A percentile compares a stretch with the other conserved stretches of the same genome.
These are phyloP conservation scores for Penicillium brasilianum DNA, from an alignment of 2,329 filamentous ascomycete species.

Conservation along the genomic window DNA sequence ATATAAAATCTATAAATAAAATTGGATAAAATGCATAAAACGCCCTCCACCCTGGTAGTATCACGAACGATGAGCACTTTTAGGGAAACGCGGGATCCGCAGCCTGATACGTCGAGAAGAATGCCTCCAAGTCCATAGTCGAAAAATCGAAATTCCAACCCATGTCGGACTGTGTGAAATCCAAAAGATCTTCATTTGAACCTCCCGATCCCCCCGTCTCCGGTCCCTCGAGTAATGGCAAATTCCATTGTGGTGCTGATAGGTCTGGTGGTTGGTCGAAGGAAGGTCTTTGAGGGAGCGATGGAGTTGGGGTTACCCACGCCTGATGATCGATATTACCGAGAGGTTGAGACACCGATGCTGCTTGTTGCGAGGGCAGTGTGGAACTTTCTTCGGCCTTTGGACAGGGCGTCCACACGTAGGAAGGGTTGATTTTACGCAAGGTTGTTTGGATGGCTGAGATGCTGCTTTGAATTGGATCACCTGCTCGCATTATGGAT, in stretches of 20 bases:
- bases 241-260: constrained; percentile 30
- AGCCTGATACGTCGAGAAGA: constrained; percentile 43
- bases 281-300: background rate
- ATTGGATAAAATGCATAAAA: no score
- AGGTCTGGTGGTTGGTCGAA: constrained; percentile 15
- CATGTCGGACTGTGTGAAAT: constrained; percentile 45
- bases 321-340: background rate
- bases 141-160: constrained; percentile 49
- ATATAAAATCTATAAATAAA: no score
- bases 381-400: background rate
- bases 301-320: background rate
- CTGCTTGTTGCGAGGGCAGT: background rate
- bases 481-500: constrained; percentile 41
- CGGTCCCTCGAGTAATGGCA: constrained; percentile 29
- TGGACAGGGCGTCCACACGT: constrained; percentile 31
- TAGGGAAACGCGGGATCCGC: constrained; percentile 21
- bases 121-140: constrained; percentile 47
- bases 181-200: constrained; percentile 40
- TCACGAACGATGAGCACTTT: background rate
- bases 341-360: background rate
- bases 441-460: constrained; percentile 41
- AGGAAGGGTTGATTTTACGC: constrained; percentile 38
- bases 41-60: no score
- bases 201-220: constrained; percentile 30
- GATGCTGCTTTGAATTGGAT: constrained; percentile 38